These are phyloP conservation scores for Eucalyptus sp. DNA, from an alignment of 345 rosid species.

Conservation along the genomic window DNA sequence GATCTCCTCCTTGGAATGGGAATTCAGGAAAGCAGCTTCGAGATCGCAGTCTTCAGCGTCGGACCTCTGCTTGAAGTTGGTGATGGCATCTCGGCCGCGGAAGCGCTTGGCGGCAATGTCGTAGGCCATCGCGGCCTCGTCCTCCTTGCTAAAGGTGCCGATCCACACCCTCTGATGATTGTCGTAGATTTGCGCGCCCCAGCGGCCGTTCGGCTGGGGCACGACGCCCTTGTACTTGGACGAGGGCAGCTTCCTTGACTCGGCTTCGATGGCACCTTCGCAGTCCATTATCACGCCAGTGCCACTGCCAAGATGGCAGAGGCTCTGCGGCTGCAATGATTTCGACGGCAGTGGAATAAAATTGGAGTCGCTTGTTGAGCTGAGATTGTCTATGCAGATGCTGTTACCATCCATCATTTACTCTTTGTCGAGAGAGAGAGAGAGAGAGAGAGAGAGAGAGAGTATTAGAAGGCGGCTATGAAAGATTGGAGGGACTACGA, in stretches of 20 bases:
- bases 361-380: neutral
- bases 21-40: constrained; percentile 40
- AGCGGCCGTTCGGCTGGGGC: constrained; percentile 93
- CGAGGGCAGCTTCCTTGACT: constrained; percentile 75
- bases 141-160: constrained; percentile 75
- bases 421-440: neutral
- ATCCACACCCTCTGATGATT: constrained; percentile 94
- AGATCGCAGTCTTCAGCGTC: constrained; percentile 18
- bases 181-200: constrained; percentile 99
- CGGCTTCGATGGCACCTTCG: constrained; percentile 54
- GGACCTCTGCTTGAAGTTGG: constrained; percentile 39
- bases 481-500: neutral
- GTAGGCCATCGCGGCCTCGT: constrained; percentile 77
- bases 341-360: neutral
- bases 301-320: constrained; percentile 44
- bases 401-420: neutral
- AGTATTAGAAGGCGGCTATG: neutral
- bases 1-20: constrained; percentile 77
- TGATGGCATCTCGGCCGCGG: constrained; percentile 81
- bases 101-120: constrained; percentile 76
- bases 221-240: constrained; percentile 93
- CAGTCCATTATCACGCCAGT: constrained; percentile 43
- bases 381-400: neutral
- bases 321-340: neutral
- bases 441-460: neutral